Evolutionary conservation across 805 yeast genomes (phyloP), one percentile per base, ranked within the genome.

Genomic region (Wickerhamiella hasegawae): DNA sequence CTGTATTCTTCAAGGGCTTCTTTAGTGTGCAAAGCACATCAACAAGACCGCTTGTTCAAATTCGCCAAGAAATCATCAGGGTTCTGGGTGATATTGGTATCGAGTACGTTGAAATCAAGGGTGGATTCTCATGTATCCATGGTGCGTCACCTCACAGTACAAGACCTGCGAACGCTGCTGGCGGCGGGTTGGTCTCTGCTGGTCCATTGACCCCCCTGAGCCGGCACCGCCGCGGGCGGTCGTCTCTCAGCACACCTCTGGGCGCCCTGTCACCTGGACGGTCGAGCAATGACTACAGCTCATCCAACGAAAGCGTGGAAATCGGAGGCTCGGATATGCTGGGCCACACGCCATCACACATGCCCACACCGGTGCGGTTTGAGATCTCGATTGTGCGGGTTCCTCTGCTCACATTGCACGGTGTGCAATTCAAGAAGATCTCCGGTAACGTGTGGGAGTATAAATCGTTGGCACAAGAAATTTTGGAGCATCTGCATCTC

Each of bases 371-470:
- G 15, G 65, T 87, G 49, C 74, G 78, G 49, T 85, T 85, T 57
- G 96, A 87, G 53, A 80, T 87, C 42, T 84, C 80, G 53, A 74
- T 85, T 43, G 96, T 85, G 28, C 84, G 84, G 53, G 92, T 85
- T 32, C 94, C 94, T 31, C 66, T 85, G 45, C 79, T 85, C 36
- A 83, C 92, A 4, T 63, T 87, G 40, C 84, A 79, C 45, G 97
- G 97, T 57, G 85, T 85, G 32, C 96, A 87, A 55, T 84, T 85
- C 63, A 87, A 87, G 65, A 85, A 85, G 54, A 68, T 85, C 21
- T 68, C 80, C 39, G 97, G 97, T 49, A 84, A 87, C 54, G 82
- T 94, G 1, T 85, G 96, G 96, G 71, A 78, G 59, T 85, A 85
- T 59, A 85, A 87, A 62, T 76, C 84, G 8, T 63, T 85, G 51